A percentile compares a stretch with the other conserved stretches of the same genome.
Conservation (phyloP, 1,284 basidiomycete genomes). For the Ganoderma leucocontextum region DNA sequence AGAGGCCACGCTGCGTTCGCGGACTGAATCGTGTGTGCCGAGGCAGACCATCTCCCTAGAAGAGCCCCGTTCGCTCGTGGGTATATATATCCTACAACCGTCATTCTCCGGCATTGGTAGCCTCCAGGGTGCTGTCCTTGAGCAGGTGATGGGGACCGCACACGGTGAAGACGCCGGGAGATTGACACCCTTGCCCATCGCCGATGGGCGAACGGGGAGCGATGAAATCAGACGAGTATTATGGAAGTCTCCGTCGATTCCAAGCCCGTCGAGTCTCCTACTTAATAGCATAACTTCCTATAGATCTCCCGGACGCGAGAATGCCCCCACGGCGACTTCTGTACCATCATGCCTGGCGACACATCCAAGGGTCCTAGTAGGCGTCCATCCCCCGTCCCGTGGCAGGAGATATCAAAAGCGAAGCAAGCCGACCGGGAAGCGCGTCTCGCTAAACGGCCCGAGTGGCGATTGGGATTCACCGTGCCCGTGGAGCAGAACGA, state of each 20-base stretch:
- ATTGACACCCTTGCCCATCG: neutral
- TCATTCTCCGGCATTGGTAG: constrained; percentile 4
- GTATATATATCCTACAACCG: constrained; percentile 1
- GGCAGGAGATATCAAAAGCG: constrained; percentile 36
- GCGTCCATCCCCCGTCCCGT: constrained; percentile 20
- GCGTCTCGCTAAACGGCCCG: constrained; percentile 39
- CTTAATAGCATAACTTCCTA: constrained; percentile 28
- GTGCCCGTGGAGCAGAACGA: constrained; percentile 38
- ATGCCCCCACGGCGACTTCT: constrained; percentile 35
- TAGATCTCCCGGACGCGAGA: constrained; percentile 21
- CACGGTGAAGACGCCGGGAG: constrained; percentile 13
- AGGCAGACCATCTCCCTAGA: constrained; percentile 6
- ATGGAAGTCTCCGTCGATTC: constrained; percentile 27
- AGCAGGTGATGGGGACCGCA: constrained; percentile 19
- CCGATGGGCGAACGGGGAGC: constrained; percentile 13
- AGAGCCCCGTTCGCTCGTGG: neutral
- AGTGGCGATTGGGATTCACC: constrained; percentile 42
- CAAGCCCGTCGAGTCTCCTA: constrained; percentile 30
- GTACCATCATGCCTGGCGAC: constrained; percentile 25
- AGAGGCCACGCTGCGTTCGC: constrained; percentile 29
- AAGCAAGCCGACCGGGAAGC: constrained; percentile 44
- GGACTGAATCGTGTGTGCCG: constrained; percentile 23
- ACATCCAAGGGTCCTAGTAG: constrained; percentile 15
- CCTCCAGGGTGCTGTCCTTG: constrained; percentile 3
- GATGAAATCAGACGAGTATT: constrained; percentile 25